Evolutionary conservation across 2,329 filamentous ascomycete species (phyloP).

Genomic region (Diaporthe sp.): DNA sequence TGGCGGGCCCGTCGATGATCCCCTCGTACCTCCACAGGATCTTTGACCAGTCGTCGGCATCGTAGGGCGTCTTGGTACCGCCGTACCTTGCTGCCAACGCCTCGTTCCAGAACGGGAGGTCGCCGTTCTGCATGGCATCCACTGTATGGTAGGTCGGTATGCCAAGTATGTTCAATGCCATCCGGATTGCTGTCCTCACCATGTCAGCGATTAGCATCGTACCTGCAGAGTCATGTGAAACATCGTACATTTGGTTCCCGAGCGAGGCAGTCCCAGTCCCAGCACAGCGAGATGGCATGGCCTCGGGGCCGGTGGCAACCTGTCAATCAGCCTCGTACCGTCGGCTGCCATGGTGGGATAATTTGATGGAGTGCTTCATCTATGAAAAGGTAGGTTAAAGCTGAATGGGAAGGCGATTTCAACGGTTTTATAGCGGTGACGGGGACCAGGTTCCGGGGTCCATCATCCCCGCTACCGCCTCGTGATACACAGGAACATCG

Average conservation of each 20-base stretch:
- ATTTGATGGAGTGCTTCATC: not conserved
- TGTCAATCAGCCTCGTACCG: slow-evolving; percentile 1
- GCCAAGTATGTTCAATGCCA: not conserved
- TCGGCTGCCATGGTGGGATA: not conserved
- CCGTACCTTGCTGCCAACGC: slow-evolving; percentile 13
- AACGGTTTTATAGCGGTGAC: not conserved
- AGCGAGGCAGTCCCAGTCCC: slow-evolving; percentile 8
- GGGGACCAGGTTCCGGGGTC: not conserved
- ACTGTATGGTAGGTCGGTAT: slow-evolving; percentile 1
- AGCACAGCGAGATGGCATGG: not conserved
- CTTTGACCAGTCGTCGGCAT: slow-evolving; percentile 5
- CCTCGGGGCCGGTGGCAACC: not conserved
- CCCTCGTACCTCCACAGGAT: slow-evolving; percentile 18
- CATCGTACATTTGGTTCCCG: not conserved
- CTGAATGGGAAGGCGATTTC: too few relatives aligned
- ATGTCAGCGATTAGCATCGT: not conserved
- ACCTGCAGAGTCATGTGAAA: not conserved
- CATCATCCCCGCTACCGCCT: not conserved
- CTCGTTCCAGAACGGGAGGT: slow-evolving; percentile 13
- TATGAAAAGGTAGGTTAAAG: not conserved
- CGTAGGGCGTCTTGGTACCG: slow-evolving; percentile 3
- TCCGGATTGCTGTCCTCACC: not conserved
- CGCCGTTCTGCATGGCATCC: slow-evolving; percentile 4
- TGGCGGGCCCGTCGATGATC: slow-evolving; percentile 21
- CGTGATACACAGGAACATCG: not conserved